A percentile compares a stretch with the other conserved stretches of the same genome.
phyloP scores from a whole-genome alignment of 805 yeast genomes.

The Wickerhamomyces tratensis region DNA sequence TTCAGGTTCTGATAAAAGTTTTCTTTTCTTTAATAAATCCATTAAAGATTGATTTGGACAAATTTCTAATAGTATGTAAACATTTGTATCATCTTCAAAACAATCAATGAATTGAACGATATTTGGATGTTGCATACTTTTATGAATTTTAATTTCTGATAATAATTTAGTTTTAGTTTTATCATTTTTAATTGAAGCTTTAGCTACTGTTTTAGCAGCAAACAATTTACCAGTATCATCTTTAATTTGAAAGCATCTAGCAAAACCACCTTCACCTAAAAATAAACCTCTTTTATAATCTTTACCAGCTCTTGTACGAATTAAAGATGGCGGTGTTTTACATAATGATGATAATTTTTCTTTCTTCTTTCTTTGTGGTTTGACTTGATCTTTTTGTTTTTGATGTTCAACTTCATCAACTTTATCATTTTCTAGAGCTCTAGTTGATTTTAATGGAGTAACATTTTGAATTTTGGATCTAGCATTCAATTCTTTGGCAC shows the following conservation, averaged over 20 bases:
- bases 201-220: conserved; percentile 98
- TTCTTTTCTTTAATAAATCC: conserved; percentile 84
- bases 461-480: conserved; percentile 14
- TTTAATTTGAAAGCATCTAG: conserved; percentile 94
- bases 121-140: conserved; percentile 79
- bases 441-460: conserved; percentile 20
- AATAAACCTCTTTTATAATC: conserved; percentile 87
- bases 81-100: conserved; percentile 93
- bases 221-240: conserved; percentile 78
- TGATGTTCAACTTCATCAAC: conserved; percentile 3
- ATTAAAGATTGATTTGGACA: conserved; percentile 92
- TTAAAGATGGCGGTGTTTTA: conserved; percentile 93
- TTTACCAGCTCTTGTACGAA: conserved; percentile 76
- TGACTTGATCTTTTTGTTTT: neutral
- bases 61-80: conserved; percentile 85
- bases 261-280: conserved; percentile 98
- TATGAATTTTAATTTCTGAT: conserved; percentile 93
- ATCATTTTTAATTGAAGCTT: conserved; percentile 83
- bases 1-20: conserved; percentile 83
- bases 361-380: conserved; percentile 52
- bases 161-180: conserved; percentile 77
- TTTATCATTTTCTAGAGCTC: conserved; percentile 12
- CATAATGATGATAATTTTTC: conserved; percentile 87
- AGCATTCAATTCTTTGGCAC: conserved; percentile 23
- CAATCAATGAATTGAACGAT: conserved; percentile 92